Evolutionary conservation across 768 basidiomycete genomes (phyloP).

Genomic region (Coprinopsis cinerea): DNA sequence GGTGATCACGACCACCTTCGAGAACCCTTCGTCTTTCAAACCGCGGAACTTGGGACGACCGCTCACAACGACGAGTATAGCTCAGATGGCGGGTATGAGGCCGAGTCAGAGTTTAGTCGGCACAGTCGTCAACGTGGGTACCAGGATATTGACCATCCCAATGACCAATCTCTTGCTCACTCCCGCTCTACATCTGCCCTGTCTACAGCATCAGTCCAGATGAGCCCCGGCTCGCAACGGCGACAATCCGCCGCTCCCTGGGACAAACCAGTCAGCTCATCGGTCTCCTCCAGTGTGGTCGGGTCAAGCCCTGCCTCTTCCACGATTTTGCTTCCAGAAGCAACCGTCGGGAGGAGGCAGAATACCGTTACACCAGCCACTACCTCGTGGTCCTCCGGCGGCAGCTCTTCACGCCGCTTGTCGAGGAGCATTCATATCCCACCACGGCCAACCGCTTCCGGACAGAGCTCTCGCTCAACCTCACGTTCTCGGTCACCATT

Average conservation of each 20-base stretch:
- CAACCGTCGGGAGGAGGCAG: slow-evolving; percentile 57
- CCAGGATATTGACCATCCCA: slow-evolving; percentile 34
- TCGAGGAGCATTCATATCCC: slow-evolving; percentile 82
- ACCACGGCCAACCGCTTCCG: slow-evolving; percentile 58
- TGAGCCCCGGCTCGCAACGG: slow-evolving; percentile 64
- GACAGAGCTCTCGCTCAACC: slow-evolving; percentile 86
- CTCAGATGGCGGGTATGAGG: slow-evolving; percentile 81
- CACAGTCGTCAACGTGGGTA: slow-evolving; percentile 77
- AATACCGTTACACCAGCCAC: slow-evolving; percentile 36
- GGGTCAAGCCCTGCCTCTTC: slow-evolving; percentile 59
- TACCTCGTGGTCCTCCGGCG: slow-evolving; percentile 50
- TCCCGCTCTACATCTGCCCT: slow-evolving; percentile 50
- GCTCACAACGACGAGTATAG: slow-evolving; percentile 66
- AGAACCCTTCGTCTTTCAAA: slow-evolving; percentile 56
- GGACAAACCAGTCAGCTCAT: slow-evolving; percentile 54
- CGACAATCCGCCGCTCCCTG: slow-evolving; percentile 61
- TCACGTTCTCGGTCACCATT: slow-evolving; percentile 93
- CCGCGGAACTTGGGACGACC: slow-evolving; percentile 49
- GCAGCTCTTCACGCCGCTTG: slow-evolving; percentile 67
- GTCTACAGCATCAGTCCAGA: slow-evolving; percentile 56
- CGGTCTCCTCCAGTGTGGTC: slow-evolving; percentile 50
- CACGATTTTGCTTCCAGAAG: slow-evolving; percentile 55
- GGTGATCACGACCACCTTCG: slow-evolving; percentile 52
- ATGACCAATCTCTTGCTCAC: slow-evolving; percentile 43
- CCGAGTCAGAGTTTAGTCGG: slow-evolving; percentile 59